Evolutionary conservation across 2,329 filamentous ascomycete species (phyloP).

Genomic region (Exophiala sp.): DNA sequence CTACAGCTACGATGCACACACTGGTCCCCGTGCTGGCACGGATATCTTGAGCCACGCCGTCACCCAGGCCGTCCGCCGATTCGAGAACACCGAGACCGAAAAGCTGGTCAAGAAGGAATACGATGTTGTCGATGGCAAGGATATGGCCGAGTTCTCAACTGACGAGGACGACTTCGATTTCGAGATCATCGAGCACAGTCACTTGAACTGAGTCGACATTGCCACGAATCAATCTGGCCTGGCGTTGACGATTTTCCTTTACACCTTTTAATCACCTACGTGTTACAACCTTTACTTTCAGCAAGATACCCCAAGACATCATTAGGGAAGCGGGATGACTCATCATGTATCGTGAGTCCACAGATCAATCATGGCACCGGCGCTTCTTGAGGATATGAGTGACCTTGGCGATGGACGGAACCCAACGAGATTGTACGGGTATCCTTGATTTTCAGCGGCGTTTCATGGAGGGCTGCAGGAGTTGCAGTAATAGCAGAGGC

Average conservation of each 20-base stretch:
- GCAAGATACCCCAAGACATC: constrained; percentile 28
- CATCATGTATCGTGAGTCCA: neutral
- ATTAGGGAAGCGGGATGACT: constrained; percentile 29
- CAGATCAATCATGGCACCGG: constrained; percentile 12
- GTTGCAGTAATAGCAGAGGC: neutral
- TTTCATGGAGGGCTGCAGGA: neutral
- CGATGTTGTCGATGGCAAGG: constrained; percentile 44
- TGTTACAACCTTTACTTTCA: constrained; percentile 12
- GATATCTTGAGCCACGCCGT: constrained; percentile 57
- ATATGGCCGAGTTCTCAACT: constrained; percentile 35
- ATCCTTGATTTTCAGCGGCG: constrained; percentile 3
- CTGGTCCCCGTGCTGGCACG: constrained; percentile 52
- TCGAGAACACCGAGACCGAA: constrained; percentile 58
- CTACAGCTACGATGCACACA: constrained; percentile 53
- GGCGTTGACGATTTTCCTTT: constrained; percentile 6
- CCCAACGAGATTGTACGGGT: neutral
- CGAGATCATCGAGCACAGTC: constrained; percentile 38
- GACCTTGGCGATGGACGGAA: constrained; percentile 18
- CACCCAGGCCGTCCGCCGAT: constrained; percentile 57
- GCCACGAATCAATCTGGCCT: neutral
- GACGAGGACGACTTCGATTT: constrained; percentile 42
- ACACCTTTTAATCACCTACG: constrained; percentile 8
- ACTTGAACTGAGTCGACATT: constrained; percentile 22
- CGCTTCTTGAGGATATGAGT: constrained; percentile 63
- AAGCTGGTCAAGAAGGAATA: constrained; percentile 60